Base-by-base conservation (phyloP, 495 filamentous ascomycete species). In the Oleoguttula mirabilis region DNA sequence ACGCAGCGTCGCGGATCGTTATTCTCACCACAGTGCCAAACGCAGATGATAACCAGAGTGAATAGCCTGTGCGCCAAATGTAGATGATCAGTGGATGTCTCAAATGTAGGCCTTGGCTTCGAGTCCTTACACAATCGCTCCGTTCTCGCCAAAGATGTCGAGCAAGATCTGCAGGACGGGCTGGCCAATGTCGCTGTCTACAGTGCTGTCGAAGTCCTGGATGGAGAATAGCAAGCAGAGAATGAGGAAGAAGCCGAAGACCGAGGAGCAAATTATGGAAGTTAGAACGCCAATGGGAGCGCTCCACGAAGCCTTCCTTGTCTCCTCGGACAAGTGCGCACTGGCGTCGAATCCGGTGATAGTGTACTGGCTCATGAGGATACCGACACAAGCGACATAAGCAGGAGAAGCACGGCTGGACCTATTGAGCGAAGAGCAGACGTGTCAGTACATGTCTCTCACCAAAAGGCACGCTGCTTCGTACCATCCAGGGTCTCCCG, bases 171-270 rank as follows among this genome's bases (percentile, higher is more conserved):
- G 70, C 14, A 75, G 50, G 6, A 77, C 73, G 0, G 73, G 73
- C 46, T 77, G 71, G 0, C 58, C 66, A 36, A 64, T 64, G 1
- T 30, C 20, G 22, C 60, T 65, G 37, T 41, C 41, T 10, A 75
- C 44, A 0, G 68, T 72, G 0, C 15, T 25, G 2, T 66, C 61
- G 40, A 73, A 74, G 47, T 76, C 63, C 48, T 77, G 73, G 36
- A 77, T 72, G 12, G 69, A 74, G 54, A 77, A 77, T 15, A 77
- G 52, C 43, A 75, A 67, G 22, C 65, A 61, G 32, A 76, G 57
- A 17, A 80, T 45, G 15, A 78, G 71, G 50, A 79, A 77, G 55
- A 79, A 78, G 15, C 77, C 75, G 52, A 77, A 77, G 21, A 79
- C 32, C 8, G 73, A 62, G 8, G 69, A 73, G 52, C 72, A 67